Percentiles rank a stretch among this genome's conserved stretches.
phyloP scores from a whole-genome alignment of 257 asterid species.

The Datura wrightii region DNA sequence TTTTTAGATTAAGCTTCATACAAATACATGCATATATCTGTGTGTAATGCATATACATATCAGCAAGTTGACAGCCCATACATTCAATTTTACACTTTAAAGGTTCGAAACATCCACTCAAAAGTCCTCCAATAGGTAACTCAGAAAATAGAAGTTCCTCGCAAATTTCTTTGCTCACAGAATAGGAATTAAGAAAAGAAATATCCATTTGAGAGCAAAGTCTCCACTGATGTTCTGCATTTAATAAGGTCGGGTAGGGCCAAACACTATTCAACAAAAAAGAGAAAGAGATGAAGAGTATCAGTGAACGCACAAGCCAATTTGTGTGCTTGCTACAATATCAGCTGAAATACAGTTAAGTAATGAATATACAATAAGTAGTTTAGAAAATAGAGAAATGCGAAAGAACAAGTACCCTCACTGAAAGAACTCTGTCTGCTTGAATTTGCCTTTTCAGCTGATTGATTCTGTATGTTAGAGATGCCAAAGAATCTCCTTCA shows the following conservation, averaged over 20 bases:
- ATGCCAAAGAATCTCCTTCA: constrained; percentile 48
- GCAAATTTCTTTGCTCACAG: background rate
- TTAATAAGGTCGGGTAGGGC: background rate
- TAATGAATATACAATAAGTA: background rate
- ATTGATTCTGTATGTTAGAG: constrained; percentile 50
- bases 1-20: background rate
- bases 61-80: background rate
- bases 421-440: constrained; percentile 57
- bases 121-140: constrained; percentile 1
- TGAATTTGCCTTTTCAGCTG: constrained; percentile 72
- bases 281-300: constrained; percentile 1
- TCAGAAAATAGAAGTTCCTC: background rate
- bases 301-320: background rate
- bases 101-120: background rate
- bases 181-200: background rate
- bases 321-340: background rate
- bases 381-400: constrained; percentile 21
- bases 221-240: background rate
- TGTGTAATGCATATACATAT: background rate
- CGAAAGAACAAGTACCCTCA: constrained; percentile 52
- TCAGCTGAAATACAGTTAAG: constrained; percentile 14
- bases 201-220: constrained; percentile 22
- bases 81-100: background rate
- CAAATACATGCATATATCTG: background rate
- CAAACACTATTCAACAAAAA: constrained; percentile 17